phyloP scores from a whole-genome alignment of 208 protist species.

The Acanthamoeba lenticulata region DNA sequence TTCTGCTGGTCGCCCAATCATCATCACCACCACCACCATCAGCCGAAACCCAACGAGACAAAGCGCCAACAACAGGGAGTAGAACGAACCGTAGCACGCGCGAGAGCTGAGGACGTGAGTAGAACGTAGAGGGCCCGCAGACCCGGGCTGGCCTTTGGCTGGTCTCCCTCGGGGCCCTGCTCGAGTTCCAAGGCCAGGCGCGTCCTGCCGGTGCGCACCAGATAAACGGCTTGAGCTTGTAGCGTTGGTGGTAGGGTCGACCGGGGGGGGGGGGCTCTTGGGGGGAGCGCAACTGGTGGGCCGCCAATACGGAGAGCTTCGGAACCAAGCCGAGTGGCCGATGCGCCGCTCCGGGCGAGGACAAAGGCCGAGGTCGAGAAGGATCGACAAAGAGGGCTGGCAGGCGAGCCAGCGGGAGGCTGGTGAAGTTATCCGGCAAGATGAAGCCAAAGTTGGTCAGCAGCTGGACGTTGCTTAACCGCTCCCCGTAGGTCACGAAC shows the following conservation, averaged over 20 bases:
- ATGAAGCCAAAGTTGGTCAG: conserved; percentile 19
- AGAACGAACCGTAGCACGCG: not conserved
- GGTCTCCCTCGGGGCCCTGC: not conserved
- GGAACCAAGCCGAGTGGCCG: not conserved
- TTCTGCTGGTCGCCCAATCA: too few species aligned
- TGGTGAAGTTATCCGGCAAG: not conserved
- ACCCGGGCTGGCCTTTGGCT: not conserved
- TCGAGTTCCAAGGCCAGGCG: not conserved
- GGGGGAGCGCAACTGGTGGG: too few species aligned
- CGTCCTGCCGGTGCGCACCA: too few species aligned
- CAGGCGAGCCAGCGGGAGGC: not conserved
- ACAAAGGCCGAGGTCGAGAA: not conserved
- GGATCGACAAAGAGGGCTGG: not conserved
- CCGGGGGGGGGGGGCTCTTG: too few species aligned
- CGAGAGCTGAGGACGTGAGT: not conserved
- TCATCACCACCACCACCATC: too few species aligned
- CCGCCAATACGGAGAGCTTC: too few species aligned
- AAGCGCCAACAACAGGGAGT: too few species aligned
- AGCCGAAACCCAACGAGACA: too few species aligned
- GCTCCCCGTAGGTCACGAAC: not conserved
- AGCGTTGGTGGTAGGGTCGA: too few species aligned
- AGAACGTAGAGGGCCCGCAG: not conserved
- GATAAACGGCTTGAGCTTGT: too few species aligned
- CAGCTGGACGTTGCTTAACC: conserved; percentile 25
- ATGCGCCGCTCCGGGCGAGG: not conserved